Base-by-base conservation (phyloP, 1,284 basidiomycete genomes). In the Marasmius fiardii region DNA sequence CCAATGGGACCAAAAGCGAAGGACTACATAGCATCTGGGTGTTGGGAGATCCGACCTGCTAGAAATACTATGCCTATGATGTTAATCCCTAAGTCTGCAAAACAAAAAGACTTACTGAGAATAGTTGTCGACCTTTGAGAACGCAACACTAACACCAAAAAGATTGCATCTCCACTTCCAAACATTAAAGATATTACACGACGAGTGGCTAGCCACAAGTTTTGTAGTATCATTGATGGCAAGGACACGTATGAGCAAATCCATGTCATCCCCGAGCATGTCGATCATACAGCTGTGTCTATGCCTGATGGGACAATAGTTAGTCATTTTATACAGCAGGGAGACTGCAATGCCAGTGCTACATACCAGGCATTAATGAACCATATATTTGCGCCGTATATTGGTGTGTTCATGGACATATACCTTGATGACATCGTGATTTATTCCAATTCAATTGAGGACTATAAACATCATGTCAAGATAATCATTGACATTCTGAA, bases 41-140 rank as follows among this genome's bases (percentile, higher is more conserved):
- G 63, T 0, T 76, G 71, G 74, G 54, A 62, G 34, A 47, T 72
- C 0, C 63, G 61, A 0, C 67, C 61, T 0, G 56, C 61, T 0
- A 49, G 55, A 0, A 74, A 74, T 45, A 69, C 68, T 0, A 58
- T 69, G 0, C 72, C 72, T 0, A 74, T 75, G 71, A 35, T 76
- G 2, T 57, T 72, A 0, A 65, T 74, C 0, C 45, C 52, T 0
- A 74, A 73, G 48, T 41, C 61, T 2, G 61, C 58, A n/a, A 61
- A 62, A 1, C 1, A 57, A 63, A 21, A 59, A 53, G 11, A 57
- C 41, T 3, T 43, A 62, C 11, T 57, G 68, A 51, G 60, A 0
- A 69, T 64, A 0, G 64, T 67, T 14, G 41, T 66, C 7, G 66
- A 69, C 45, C 51, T 67, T n/a, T 57, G 65, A 1, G 64, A 52